phyloP scores from a whole-genome alignment of 805 yeast species.

The Yamadazyma nakazawae region DNA sequence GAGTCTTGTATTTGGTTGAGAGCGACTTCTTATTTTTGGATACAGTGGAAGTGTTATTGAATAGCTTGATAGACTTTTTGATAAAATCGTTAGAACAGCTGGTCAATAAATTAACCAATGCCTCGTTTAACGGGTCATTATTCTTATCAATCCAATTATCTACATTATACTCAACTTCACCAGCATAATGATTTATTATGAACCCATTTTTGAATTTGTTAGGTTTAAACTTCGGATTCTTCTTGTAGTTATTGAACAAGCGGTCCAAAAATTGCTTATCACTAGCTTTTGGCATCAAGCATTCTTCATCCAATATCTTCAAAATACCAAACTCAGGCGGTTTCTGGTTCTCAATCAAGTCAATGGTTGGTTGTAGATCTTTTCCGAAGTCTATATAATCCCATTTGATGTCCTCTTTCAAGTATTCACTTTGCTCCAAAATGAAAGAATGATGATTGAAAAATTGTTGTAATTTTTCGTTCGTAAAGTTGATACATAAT shows the following conservation, averaged over 20 bases:
- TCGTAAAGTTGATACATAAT: constrained; percentile 57
- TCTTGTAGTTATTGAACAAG: constrained; percentile 59
- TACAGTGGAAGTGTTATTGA: constrained; percentile 3
- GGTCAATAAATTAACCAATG: constrained; percentile 58
- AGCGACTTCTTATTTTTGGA: constrained; percentile 56
- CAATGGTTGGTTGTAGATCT: constrained; percentile 92
- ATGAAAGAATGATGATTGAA: constrained; percentile 62
- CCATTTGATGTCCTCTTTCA: constrained; percentile 60
- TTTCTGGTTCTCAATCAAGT: constrained; percentile 71
- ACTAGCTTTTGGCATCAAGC: constrained; percentile 87
- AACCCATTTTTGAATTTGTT: constrained; percentile 77
- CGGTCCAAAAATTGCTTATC: constrained; percentile 83
- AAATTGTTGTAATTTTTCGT: constrained; percentile 58
- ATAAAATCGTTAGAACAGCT: constrained; percentile 58
- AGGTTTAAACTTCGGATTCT: constrained; percentile 56
- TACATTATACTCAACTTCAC: constrained; percentile 88
- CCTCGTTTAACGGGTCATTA: constrained; percentile 86
- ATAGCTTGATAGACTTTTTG: constrained; percentile 16
- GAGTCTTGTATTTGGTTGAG: constrained; percentile 86
- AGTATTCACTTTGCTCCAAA: constrained; percentile 57
- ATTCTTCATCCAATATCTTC: constrained; percentile 88
- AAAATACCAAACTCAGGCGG: constrained; percentile 69
- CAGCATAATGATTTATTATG: constrained; percentile 89
- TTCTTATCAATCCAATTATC: constrained; percentile 94
- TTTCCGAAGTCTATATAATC: constrained; percentile 89